Base-by-base conservation (phyloP, 2,329 filamentous ascomycete species). In the Aspergillus pseudonomiae region DNA sequence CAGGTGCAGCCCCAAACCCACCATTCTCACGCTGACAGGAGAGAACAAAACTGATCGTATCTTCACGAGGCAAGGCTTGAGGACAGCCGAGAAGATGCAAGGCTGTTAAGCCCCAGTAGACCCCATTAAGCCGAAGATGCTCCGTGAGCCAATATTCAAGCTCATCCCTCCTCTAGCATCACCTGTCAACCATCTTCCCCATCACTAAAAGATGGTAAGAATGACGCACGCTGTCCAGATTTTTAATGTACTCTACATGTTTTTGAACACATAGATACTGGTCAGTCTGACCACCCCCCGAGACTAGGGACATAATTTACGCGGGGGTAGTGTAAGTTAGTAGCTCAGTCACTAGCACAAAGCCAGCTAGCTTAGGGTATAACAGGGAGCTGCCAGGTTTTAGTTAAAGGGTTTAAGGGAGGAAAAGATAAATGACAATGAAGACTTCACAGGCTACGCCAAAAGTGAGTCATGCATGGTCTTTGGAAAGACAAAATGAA, bases 61-160 rank as follows among this genome's bases (percentile, higher is more conserved):
- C 88, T 59, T 89, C 84, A 60, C 92, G 88, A 12, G 94, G 91
- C 11, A 99, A 86, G 3, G 91, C 93, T 66, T 96, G 88, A 1
- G 94, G 92, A 61, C 86, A 89, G 56, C 89, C 87, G 63, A 99
- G 88, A 32, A 98, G 85, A 82, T 97, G 91, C 46, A 98, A 86
- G 7, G 94, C 91, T 7, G 90, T 95, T 62, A 99, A 81, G 16
- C 95, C 95, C 95, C 95, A 99, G 80, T 99, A 99, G 55, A 99
- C 87, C 52, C 95, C 95, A 77, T 95, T 97, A 63, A 99, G 86
- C 65, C 95, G 93, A 69, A 99, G 85, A 77, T 99, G 95, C 80
- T 99, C 94, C 16, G 95, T 99, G 75, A 98, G 85, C 91, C 94
- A 97, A 82, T 98, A 99, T 78, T 97, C 93, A 71, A 97, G 89